Evolutionary conservation across 805 yeast genomes (phyloP).

Genomic region (Candida stauntonica): DNA sequence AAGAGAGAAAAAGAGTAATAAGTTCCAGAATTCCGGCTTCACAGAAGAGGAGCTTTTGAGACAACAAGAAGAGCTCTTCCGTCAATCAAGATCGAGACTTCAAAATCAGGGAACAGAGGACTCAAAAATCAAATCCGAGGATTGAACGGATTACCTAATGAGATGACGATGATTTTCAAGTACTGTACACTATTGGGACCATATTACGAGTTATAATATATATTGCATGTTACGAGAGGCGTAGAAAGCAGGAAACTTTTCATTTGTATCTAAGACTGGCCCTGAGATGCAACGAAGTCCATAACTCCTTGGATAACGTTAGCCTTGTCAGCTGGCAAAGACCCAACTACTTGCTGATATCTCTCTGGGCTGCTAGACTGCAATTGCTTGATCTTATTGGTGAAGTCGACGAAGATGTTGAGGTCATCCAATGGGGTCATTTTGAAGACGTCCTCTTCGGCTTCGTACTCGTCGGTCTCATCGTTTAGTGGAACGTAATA

Average conservation of each 20-base stretch:
- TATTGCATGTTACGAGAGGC: too few relatives aligned
- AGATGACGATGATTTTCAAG: too few relatives aligned
- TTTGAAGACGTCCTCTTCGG: constrained; percentile 72
- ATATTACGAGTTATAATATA: too few relatives aligned
- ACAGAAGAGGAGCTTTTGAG: constrained; percentile 87
- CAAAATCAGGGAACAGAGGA: constrained; percentile 31
- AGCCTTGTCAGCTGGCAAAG: constrained; percentile 29
- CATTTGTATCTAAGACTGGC: too few relatives aligned
- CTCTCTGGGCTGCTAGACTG: constrained; percentile 43
- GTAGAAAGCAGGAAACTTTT: too few relatives aligned
- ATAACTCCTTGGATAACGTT: constrained; percentile 9
- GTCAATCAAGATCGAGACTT: constrained; percentile 64
- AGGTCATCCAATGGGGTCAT: constrained; percentile 76
- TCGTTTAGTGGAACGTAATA: constrained; percentile 21
- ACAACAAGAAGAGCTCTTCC: constrained; percentile 91
- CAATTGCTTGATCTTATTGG: constrained; percentile 45
- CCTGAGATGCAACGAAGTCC: constrained; percentile 2
- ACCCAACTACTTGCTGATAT: constrained; percentile 34
- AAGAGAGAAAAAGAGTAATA: constrained; percentile 86
- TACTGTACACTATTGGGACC: constrained; percentile 6
- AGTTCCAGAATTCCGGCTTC: constrained; percentile 88
- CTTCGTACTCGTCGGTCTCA: constrained; percentile 23
- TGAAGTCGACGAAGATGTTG: constrained; percentile 64
- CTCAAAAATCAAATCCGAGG: constrained; percentile 6
- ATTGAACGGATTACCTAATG: neutral